phyloP scores from a whole-genome alignment of 1,284 basidiomycete species.

The Trametes polyzona region DNA sequence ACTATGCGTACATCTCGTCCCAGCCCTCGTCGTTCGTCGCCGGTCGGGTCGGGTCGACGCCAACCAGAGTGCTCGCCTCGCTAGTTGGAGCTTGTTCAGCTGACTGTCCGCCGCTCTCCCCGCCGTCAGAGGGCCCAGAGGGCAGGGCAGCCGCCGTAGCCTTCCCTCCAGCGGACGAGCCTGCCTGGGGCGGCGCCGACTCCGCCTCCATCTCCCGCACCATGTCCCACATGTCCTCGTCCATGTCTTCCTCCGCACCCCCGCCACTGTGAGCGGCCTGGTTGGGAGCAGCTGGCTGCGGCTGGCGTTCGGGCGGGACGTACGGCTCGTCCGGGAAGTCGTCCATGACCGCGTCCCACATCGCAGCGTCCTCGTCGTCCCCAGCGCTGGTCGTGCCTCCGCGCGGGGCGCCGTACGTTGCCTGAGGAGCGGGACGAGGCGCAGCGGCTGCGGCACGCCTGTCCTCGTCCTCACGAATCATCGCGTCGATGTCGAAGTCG shows the following conservation, averaged over 20 bases:
- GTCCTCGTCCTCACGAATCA: conserved; percentile 51
- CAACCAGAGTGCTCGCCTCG: not conserved
- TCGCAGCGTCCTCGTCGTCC: conserved; percentile 54
- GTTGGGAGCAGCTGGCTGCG: not conserved
- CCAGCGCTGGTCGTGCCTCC: conserved; percentile 22
- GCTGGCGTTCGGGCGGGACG: conserved; percentile 9
- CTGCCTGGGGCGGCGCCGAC: too few species aligned
- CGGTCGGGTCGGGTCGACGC: conserved; percentile 8
- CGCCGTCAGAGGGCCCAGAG: not conserved
- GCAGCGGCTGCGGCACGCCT: conserved; percentile 8
- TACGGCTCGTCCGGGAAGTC: conserved; percentile 24
- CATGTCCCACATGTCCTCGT: conserved; percentile 73
- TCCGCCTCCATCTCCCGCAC: conserved; percentile 59
- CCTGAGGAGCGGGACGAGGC: conserved; percentile 13
- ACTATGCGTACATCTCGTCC: conserved; percentile 39
- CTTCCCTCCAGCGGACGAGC: too few species aligned
- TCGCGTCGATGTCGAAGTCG: conserved; percentile 58
- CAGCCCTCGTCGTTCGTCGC: conserved; percentile 39
- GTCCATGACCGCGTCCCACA: conserved; percentile 54
- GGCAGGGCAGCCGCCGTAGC: not conserved
- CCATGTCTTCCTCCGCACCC: conserved; percentile 41
- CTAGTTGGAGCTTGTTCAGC: too few species aligned
- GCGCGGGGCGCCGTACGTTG: not conserved
- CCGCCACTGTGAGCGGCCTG: not conserved
- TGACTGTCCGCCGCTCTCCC: not conserved